A percentile compares a stretch with the other conserved stretches of the same genome.
Conservation (phyloP, 2,329 filamentous ascomycete species). For the Thermomyces lanuginosus region DNA sequence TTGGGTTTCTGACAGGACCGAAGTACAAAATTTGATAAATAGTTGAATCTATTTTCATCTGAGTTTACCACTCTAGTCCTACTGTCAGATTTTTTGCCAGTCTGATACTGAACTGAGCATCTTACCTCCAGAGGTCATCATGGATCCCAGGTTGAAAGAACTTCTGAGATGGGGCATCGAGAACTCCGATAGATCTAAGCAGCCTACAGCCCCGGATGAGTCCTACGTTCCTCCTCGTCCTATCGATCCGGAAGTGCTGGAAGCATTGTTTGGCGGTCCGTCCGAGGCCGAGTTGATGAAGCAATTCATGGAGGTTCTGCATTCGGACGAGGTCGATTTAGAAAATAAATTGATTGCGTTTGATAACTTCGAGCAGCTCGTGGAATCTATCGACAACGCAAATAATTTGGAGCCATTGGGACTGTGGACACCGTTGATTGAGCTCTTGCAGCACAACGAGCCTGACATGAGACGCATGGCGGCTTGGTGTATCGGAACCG, state of each 20-base stretch:
- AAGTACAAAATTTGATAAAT: no score
- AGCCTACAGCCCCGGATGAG: constrained; percentile 17
- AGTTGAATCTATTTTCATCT: no score
- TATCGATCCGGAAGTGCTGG: constrained; percentile 55
- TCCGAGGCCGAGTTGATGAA: constrained; percentile 88
- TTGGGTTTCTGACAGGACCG: no score
- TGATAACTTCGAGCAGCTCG: constrained; percentile 86
- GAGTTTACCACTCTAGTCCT: no score
- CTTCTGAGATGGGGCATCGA: constrained; percentile 66
- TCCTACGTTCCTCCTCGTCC: constrained; percentile 22
- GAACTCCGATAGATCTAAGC: constrained; percentile 35
- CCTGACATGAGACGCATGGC: constrained; percentile 64
- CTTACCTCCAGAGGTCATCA: constrained; percentile 23
- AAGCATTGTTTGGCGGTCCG: constrained; percentile 62
- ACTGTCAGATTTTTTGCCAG: no score
- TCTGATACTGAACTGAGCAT: no score
- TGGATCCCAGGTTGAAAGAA: constrained; percentile 52
- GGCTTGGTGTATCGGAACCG: constrained; percentile 87
- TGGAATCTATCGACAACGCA: constrained; percentile 88
- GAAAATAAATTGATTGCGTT: constrained; percentile 70
- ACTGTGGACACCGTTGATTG: constrained; percentile 68
- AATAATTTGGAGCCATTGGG: constrained; percentile 72
- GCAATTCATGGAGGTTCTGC: constrained; percentile 62
- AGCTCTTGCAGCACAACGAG: constrained; percentile 52
- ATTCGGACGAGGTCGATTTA: constrained; percentile 47